phyloP scores from a whole-genome alignment of 1,139 yeast species.

The Geotrichum klebahnii region DNA sequence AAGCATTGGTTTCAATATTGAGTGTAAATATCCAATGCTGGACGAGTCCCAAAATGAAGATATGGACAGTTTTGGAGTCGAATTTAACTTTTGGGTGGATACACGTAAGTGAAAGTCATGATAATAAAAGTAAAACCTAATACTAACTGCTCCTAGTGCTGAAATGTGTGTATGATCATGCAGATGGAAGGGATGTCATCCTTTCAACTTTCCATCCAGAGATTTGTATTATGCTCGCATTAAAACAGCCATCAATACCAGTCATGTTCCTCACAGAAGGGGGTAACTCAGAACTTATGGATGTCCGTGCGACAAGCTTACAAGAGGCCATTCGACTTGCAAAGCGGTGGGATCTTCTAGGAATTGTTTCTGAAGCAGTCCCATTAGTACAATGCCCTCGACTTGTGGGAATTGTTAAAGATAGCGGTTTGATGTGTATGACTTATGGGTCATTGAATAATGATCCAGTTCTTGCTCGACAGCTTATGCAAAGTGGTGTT shows the following conservation, averaged over 20 bases:
- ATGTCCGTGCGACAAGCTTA: slow-evolving; percentile 77
- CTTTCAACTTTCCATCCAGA: slow-evolving; percentile 96
- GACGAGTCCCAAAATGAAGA: slow-evolving; percentile 88
- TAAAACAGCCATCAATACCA: slow-evolving; percentile 83
- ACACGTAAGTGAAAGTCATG: slow-evolving; percentile 8
- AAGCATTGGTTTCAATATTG: slow-evolving; percentile 89
- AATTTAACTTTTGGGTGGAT: slow-evolving; percentile 78
- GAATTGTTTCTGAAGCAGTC: slow-evolving; percentile 85
- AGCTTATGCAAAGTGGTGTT: slow-evolving; percentile 90
- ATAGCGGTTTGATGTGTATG: slow-evolving; percentile 87
- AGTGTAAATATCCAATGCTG: slow-evolving; percentile 91
- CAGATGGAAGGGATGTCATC: slow-evolving; percentile 76
- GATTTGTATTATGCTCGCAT: slow-evolving; percentile 73
- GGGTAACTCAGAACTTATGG: slow-evolving; percentile 81
- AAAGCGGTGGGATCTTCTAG: slow-evolving; percentile 84
- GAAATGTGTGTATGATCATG: slow-evolving; percentile 72
- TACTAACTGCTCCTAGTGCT: slow-evolving; percentile 48
- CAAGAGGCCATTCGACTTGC: slow-evolving; percentile 92
- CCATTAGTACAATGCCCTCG: slow-evolving; percentile 86
- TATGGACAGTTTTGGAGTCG: slow-evolving; percentile 80
- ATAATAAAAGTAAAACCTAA: slow-evolving; percentile 36
- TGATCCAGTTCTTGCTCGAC: slow-evolving; percentile 75
- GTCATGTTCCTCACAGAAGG: slow-evolving; percentile 84
- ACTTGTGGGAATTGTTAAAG: slow-evolving; percentile 80
- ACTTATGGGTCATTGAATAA: slow-evolving; percentile 86